These are phyloP conservation scores for Darksidea phi DNA, from an alignment of 495 filamentous ascomycete species.

Conservation along the genomic window DNA sequence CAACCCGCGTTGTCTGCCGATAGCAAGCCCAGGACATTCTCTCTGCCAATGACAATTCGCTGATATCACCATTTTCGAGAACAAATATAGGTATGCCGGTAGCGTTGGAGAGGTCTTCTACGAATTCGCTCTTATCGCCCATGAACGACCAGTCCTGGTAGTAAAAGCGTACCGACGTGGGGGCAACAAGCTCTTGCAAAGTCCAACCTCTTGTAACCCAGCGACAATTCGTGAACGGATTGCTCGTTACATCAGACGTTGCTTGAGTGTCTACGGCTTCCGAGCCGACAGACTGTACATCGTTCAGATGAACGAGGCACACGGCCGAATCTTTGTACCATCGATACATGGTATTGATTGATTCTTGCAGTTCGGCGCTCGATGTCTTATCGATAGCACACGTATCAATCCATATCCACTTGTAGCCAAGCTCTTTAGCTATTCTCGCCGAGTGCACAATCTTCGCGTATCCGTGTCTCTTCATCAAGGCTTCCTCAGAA, in stretches of 20 bases:
- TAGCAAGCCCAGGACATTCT: slow-evolving; percentile 18
- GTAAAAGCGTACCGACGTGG: background rate
- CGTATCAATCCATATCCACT: slow-evolving; percentile 14
- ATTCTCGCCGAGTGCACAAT: background rate
- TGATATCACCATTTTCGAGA: background rate
- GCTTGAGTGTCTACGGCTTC: background rate
- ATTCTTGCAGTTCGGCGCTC: slow-evolving; percentile 7
- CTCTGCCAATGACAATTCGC: background rate
- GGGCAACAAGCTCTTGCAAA: slow-evolving; percentile 2
- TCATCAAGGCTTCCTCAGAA: background rate
- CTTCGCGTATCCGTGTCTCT: background rate
- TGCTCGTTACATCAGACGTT: background rate
- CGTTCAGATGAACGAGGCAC: background rate
- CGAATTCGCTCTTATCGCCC: background rate
- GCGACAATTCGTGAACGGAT: background rate
- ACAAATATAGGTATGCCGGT: background rate
- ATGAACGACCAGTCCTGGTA: slow-evolving; percentile 1
- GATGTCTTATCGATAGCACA: slow-evolving; percentile 29
- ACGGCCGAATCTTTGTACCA: slow-evolving; percentile 1
- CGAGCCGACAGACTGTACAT: background rate
- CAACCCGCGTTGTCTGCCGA: slow-evolving; percentile 20
- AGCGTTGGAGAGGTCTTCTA: background rate
- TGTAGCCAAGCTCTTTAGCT: background rate
- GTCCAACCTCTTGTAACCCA: background rate
- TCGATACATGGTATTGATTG: slow-evolving; percentile 7